A percentile compares a stretch with the other conserved stretches of the same genome.
phyloP scores from a whole-genome alignment of 2,329 filamentous ascomycete species.

The Neoarthrinium moseri region DNA sequence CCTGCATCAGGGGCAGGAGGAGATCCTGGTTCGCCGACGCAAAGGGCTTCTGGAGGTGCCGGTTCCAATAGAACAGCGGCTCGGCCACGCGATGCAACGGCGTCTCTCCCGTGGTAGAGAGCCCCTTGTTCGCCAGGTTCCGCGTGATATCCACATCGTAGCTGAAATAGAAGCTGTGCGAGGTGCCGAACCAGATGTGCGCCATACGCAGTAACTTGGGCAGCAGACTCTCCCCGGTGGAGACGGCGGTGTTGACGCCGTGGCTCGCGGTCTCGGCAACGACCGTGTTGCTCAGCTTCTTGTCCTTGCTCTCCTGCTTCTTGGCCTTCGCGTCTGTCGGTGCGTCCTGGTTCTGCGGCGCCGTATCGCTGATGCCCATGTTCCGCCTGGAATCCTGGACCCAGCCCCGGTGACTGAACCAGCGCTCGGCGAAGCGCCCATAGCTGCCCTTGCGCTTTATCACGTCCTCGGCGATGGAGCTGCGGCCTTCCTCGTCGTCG shows the following conservation, averaged over 20 bases:
- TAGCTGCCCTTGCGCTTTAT: slow-evolving; percentile 81
- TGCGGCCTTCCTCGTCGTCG: slow-evolving; percentile 31
- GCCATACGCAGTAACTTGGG: slow-evolving; percentile 84
- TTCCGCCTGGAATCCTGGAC: slow-evolving; percentile 67
- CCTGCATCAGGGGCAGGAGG: slow-evolving; percentile 85
- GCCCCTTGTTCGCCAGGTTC: slow-evolving; percentile 42
- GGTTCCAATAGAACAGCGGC: slow-evolving; percentile 88
- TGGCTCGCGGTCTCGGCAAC: slow-evolving; percentile 23
- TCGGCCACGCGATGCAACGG: slow-evolving; percentile 75
- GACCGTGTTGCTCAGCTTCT: slow-evolving; percentile 26
- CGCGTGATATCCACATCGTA: slow-evolving; percentile 92
- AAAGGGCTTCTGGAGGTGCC: slow-evolving; percentile 70
- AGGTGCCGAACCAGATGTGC: slow-evolving; percentile 79
- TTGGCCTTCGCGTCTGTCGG: slow-evolving; percentile 9
- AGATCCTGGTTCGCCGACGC: slow-evolving; percentile 69
- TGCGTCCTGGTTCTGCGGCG: slow-evolving; percentile 18
- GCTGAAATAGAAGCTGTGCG: slow-evolving; percentile 88
- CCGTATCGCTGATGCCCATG: slow-evolving; percentile 61
- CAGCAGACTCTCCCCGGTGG: slow-evolving; percentile 57
- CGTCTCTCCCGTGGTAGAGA: slow-evolving; percentile 40
- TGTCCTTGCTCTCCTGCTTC: slow-evolving; percentile 17
- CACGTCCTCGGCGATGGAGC: slow-evolving; percentile 83
- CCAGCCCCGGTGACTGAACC: slow-evolving; percentile 88
- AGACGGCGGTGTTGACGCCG: slow-evolving; percentile 18
- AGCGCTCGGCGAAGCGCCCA: slow-evolving; percentile 83